A percentile compares a stretch with the other conserved stretches of the same genome.
phyloP scores from a whole-genome alignment of 2,329 filamentous ascomycete species.

The Diplodia intermedia region DNA sequence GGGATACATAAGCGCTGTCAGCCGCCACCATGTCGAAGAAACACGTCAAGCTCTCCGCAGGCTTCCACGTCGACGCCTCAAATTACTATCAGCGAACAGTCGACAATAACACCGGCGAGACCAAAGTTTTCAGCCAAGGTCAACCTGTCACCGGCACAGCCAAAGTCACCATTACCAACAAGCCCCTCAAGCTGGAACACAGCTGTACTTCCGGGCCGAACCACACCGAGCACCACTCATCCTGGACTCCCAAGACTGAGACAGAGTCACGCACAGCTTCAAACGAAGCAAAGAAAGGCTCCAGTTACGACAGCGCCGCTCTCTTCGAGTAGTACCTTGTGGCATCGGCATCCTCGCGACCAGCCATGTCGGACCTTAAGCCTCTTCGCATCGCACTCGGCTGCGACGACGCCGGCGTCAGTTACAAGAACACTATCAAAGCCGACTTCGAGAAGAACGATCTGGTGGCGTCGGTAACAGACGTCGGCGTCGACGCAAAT shows the following conservation, averaged over 20 bases:
- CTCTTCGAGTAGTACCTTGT: conserved; percentile 22
- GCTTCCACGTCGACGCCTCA: conserved; percentile 29
- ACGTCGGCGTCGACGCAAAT: conserved; percentile 72
- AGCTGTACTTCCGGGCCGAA: conserved; percentile 28
- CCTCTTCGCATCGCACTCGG: conserved; percentile 67
- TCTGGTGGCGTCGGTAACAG: conserved; percentile 71
- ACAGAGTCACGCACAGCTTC: conserved; percentile 23
- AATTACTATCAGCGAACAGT: conserved; percentile 31
- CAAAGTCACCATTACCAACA: conserved; percentile 46
- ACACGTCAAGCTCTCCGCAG: conserved; percentile 31
- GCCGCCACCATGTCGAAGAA: conserved; percentile 32
- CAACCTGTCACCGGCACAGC: conserved; percentile 45
- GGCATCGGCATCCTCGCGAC: conserved; percentile 10
- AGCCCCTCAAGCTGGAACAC: conserved; percentile 43
- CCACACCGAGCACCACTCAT: conserved; percentile 31
- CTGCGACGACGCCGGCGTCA: conserved; percentile 74
- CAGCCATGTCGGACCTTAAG: conserved; percentile 20
- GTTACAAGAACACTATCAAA: conserved; percentile 81
- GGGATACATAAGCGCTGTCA: conserved; percentile 29
- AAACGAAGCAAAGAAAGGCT: conserved; percentile 26
- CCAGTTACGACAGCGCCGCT: conserved; percentile 39
- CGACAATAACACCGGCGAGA: conserved; percentile 38
- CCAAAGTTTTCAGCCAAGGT: conserved; percentile 45
- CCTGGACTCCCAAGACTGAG: conserved; percentile 29
- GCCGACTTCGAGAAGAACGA: conserved; percentile 71